Conservation (phyloP, 768 basidiomycete species). For the Pulveroboletus sp. region DNA sequence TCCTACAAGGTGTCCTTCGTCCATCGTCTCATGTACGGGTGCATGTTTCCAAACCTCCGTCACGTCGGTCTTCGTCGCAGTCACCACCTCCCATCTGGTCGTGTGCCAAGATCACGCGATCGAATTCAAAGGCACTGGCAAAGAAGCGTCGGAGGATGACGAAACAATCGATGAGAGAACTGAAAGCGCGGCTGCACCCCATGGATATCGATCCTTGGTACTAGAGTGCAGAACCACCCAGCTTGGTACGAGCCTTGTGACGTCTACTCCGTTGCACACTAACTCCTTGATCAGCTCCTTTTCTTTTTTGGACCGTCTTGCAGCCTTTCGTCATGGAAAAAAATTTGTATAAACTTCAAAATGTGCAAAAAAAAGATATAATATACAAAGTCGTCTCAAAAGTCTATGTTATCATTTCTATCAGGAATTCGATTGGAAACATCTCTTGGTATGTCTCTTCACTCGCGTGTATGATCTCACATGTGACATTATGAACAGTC, state of each 20-base stretch:
- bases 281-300: not conserved
- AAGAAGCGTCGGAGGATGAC: slow-evolving; percentile 6
- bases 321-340: slow-evolving; percentile 3
- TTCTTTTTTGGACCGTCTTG: not conserved
- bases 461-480: not conserved
- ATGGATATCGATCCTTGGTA: slow-evolving; percentile 13
- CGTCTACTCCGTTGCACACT: not conserved
- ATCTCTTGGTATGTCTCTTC: not conserved
- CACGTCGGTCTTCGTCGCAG: not conserved
- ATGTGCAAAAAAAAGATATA: slow-evolving; percentile 2
- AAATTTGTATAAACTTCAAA: not conserved
- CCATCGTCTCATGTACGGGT: not conserved
- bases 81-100: slow-evolving; percentile 8
- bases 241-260: slow-evolving; percentile 1
- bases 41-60: not conserved
- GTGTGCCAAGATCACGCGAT: slow-evolving; percentile 19
- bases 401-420: not conserved
- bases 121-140: slow-evolving; percentile 3
- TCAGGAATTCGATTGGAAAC: not conserved
- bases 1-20: slow-evolving; percentile 36
- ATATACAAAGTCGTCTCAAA: not conserved
- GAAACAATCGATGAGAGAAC: slow-evolving; percentile 6
- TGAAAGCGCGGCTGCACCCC: slow-evolving; percentile 9
- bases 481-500: not conserved
- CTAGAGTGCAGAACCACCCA: not conserved